These are phyloP conservation scores for Ceratocystis cacaofunesta DNA, from an alignment of 2,329 filamentous ascomycete genomes.

Conservation along the genomic window DNA sequence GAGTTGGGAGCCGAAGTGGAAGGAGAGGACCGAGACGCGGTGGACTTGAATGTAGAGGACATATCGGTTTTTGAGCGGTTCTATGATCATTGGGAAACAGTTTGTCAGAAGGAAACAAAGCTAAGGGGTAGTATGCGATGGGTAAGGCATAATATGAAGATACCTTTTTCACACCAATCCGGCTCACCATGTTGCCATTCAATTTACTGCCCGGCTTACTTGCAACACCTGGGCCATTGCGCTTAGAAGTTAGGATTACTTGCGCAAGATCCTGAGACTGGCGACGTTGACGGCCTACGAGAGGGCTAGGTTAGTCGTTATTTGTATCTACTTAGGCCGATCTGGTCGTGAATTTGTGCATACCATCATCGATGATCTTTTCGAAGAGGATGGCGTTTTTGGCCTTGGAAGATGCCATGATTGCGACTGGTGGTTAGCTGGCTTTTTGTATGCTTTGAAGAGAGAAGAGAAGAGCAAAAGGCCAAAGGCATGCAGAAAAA, in stretches of 20 bases:
- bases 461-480: not conserved
- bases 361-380: constrained; percentile 41
- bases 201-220: not conserved
- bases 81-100: not conserved
- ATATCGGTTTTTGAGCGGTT: constrained; percentile 3
- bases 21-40: not conserved
- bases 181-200: constrained; percentile 40
- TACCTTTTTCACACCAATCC: constrained; percentile 61
- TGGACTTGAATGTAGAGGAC: not conserved
- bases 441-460: not conserved
- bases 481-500: not conserved
- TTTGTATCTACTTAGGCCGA: not conserved
- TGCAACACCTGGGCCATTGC: constrained; percentile 41
- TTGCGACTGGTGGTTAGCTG: not conserved
- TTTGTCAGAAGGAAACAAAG: not conserved
- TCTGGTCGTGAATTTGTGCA: constrained; percentile 9
- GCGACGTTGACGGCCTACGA: constrained; percentile 48
- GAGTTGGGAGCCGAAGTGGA: not conserved
- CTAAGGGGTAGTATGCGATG: not conserved
- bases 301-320: not conserved
- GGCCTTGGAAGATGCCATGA: constrained; percentile 24
- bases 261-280: constrained; percentile 58
- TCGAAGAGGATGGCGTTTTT: constrained; percentile 36
- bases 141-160: constrained; percentile 10
- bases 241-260: constrained; percentile 47